These are phyloP conservation scores for Millerago galiae DNA, from an alignment of 805 yeast genomes.

Conservation along the genomic window DNA sequence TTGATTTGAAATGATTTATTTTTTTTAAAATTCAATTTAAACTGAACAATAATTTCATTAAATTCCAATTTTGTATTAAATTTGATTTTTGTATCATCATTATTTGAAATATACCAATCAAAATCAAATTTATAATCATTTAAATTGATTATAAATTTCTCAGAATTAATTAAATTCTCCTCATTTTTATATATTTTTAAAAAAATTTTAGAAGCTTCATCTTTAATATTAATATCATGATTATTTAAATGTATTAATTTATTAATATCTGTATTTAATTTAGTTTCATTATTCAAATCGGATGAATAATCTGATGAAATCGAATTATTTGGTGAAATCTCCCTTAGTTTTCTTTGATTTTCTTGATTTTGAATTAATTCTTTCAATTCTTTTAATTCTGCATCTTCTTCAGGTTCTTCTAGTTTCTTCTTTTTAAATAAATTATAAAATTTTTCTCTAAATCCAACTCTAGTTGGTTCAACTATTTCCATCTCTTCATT, in stretches of 20 bases:
- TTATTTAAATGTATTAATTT: not conserved
- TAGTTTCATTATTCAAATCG: constrained; percentile 4
- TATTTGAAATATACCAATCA: constrained; percentile 4
- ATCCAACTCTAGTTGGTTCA: no score
- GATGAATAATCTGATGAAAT: not conserved
- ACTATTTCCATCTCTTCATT: no score
- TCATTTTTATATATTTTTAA: not conserved
- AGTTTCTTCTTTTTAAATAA: no score
- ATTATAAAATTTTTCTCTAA: no score
- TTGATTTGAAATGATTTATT: constrained; percentile 2
- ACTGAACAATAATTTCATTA: constrained; percentile 1
- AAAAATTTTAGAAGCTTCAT: not conserved
- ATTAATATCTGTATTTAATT: constrained; percentile 5
- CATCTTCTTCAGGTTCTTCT: not conserved
- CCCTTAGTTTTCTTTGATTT: not conserved
- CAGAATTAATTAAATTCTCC: not conserved
- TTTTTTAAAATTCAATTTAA: not conserved
- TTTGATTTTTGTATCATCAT: not conserved
- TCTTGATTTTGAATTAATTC: constrained; percentile 3
- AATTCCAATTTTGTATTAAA: constrained; percentile 4
- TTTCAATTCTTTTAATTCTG: not conserved
- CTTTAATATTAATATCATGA: not conserved
- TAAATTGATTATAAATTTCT: not conserved
- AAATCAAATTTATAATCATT: constrained; percentile 4
- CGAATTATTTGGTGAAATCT: not conserved